Conservation (phyloP, 2,329 filamentous ascomycete species). For the Fusarium anguioides region DNA sequence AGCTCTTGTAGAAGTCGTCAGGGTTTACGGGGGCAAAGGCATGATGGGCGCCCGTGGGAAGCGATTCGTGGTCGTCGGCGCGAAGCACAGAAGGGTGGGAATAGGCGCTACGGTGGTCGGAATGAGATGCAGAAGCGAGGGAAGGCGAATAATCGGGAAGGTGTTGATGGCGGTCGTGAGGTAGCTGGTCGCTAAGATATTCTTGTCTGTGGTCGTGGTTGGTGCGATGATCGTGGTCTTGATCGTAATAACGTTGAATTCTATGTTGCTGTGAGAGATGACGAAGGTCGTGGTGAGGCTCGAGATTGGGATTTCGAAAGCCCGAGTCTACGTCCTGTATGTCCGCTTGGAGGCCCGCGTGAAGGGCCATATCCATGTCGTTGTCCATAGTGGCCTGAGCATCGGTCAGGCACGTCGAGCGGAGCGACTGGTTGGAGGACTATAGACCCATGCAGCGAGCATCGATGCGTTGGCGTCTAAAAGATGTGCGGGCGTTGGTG, state of each 20-base stretch:
- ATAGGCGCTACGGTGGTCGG: slow-evolving; percentile 37
- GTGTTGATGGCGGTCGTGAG: slow-evolving; percentile 34
- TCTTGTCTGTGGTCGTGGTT: slow-evolving; percentile 25
- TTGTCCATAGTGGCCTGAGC: slow-evolving; percentile 62
- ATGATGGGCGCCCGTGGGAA: slow-evolving; percentile 48
- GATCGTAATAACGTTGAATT: slow-evolving; percentile 45
- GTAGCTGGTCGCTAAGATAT: slow-evolving; percentile 42
- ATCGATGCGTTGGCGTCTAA: slow-evolving; percentile 60
- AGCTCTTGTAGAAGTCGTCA: slow-evolving; percentile 67
- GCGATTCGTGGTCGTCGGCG: slow-evolving; percentile 38
- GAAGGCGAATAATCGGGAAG: slow-evolving; percentile 36
- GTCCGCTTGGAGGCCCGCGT: slow-evolving; percentile 46
- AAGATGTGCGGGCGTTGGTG: slow-evolving; percentile 49
- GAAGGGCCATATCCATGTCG: slow-evolving; percentile 50
- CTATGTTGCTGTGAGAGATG: slow-evolving; percentile 48
- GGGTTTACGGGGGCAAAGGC: slow-evolving; percentile 59
- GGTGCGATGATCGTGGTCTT: slow-evolving; percentile 45
- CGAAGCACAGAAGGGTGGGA: slow-evolving; percentile 41
- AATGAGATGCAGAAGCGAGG: slow-evolving; percentile 26
- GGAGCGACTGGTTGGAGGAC: slow-evolving; percentile 56
- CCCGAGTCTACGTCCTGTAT: slow-evolving; percentile 41
- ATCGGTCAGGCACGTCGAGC: slow-evolving; percentile 57
- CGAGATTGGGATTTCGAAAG: slow-evolving; percentile 38
- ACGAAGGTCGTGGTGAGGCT: slow-evolving; percentile 39
- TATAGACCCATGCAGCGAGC: slow-evolving; percentile 58